Evolutionary conservation across 2,329 filamentous ascomycete genomes (phyloP), one percentile per base, ranked within the genome.

Genomic region (Trichoderma atrobrunneum): DNA sequence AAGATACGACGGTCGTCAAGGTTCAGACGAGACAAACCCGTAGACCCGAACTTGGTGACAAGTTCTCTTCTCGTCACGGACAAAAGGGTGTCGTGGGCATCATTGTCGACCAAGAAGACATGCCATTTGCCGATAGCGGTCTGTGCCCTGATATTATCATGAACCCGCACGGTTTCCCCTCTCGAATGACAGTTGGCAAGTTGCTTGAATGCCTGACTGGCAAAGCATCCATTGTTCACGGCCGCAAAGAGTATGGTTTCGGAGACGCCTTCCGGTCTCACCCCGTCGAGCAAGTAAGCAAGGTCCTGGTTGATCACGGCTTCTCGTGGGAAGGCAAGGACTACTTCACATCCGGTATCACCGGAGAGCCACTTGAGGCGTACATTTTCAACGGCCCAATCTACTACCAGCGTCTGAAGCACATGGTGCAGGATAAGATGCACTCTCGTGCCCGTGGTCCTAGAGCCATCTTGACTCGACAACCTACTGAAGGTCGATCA

Each of bases 351-450:
- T 95, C 91, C 0, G 96, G 96, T 43, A 95, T 98, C 79, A 98
- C 96, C 0, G 97, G 96, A 77, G 96, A 99, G 83, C 90, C 93
- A 0, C 87, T 98, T 7, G 94, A 97, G 75, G 95, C 95, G 14
- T 98, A 98, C 83, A 94, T 99, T 79, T 99, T 98, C 87, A 97
- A 97, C 80, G 96, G 96, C 0, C 96, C 96, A 12, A 99, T 99
- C 82, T 99, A 97, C 86, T 99, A 99, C 85, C 96, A 99, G 85
- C 97, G 97, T 76, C 89, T 99, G 75, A 99, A 99, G 88, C 96
- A 99, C 87, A 99, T 99, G 96, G 96, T 99, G 5, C 95, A 98
- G 82, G 96, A 99, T 81, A 99, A 99, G 85, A 98, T 99, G 96
- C 96, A 99, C 84, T 95, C 93, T 36, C 93, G 96, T 74, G 91